phyloP scores from a whole-genome alignment of 108 stramenopile genomes.

The Cyclotella sp. region DNA sequence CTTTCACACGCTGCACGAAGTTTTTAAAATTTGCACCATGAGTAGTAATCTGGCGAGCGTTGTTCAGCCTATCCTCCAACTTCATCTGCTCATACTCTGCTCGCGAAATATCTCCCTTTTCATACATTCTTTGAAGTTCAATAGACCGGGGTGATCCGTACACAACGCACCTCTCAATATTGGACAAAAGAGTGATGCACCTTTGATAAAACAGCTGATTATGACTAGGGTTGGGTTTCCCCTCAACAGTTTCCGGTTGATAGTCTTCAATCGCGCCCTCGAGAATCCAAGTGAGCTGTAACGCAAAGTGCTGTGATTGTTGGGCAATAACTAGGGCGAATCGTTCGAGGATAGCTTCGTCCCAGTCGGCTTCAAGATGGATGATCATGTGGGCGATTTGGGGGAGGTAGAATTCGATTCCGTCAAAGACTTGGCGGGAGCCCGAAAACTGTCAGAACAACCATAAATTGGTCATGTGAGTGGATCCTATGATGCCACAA shows the following conservation, averaged over 20 bases:
- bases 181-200: conserved; percentile 93
- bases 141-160: conserved; percentile 79
- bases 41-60: conserved; percentile 85
- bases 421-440: conserved; percentile 95
- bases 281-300: conserved; percentile 98
- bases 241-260: conserved; percentile 92
- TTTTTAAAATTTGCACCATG: conserved; percentile 52
- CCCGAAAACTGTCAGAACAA: conserved; percentile 79
- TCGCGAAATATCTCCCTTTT: conserved; percentile 88
- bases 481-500: no score
- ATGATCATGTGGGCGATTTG: conserved; percentile 99
- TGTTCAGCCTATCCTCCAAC: conserved; percentile 92
- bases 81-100: conserved; percentile 88
- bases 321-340: conserved; percentile 96
- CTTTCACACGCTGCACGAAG: conserved; percentile 44
- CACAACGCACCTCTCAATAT: conserved; percentile 94
- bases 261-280: conserved; percentile 98
- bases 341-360: conserved; percentile 92
- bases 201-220: conserved; percentile 90
- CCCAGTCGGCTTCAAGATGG: conserved; percentile 97
- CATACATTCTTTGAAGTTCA: conserved; percentile 90
- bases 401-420: conserved; percentile 98
- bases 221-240: conserved; percentile 81
- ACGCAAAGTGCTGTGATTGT: conserved; percentile 96
- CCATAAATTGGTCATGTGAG: conserved; percentile 15